phyloP scores from a whole-genome alignment of 108 stramenopile genomes.

The Cyclotella cryptica region DNA sequence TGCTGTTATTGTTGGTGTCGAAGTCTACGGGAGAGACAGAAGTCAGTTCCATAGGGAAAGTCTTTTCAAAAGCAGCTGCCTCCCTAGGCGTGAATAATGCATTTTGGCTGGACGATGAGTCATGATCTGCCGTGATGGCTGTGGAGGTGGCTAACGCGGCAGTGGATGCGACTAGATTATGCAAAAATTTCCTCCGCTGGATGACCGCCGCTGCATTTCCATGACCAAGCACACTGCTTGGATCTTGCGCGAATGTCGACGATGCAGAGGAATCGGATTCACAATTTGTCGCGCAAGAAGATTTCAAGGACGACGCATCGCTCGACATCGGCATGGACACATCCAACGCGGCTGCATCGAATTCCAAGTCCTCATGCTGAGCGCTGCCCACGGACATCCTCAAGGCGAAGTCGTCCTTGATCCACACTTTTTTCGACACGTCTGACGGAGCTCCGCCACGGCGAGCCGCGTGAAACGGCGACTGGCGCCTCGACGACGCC shows the following conservation, averaged over 20 bases:
- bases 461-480: not conserved
- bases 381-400: not conserved
- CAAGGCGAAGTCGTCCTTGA: conserved; percentile 5
- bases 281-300: not conserved
- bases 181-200: conserved; percentile 34
- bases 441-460: not conserved
- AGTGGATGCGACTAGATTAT: conserved; percentile 24
- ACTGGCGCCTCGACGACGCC: not conserved
- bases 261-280: not conserved
- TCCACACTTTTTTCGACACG: not conserved
- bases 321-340: not conserved
- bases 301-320: not conserved
- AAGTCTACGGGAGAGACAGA: not conserved
- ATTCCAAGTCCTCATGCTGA: not conserved
- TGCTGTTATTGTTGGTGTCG: not conserved
- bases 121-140: conserved; percentile 7
- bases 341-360: not conserved
- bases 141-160: conserved; percentile 26
- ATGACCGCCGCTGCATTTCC: not conserved
- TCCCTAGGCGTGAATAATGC: conserved; percentile 5
- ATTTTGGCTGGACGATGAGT: not conserved
- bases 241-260: not conserved
- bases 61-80: conserved; percentile 59
- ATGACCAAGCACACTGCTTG: too few species aligned
- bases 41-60: conserved; percentile 63